Conservation (phyloP, 768 basidiomycete genomes). For the Xerocomus potaroensis region DNA sequence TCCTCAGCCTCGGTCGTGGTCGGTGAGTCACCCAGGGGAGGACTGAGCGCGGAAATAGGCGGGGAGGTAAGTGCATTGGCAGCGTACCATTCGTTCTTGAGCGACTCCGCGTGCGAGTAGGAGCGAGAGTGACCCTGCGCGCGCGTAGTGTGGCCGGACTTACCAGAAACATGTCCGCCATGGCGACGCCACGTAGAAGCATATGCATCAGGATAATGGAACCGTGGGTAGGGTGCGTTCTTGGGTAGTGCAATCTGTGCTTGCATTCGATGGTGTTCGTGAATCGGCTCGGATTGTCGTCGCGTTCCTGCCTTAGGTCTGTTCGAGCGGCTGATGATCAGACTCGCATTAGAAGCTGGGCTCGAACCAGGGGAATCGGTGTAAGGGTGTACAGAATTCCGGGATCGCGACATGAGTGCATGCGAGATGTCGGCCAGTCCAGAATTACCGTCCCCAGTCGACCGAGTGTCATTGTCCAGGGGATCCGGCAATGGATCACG, state of each 20-base stretch:
- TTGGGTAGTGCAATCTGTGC: background rate
- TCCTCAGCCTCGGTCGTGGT: slow-evolving; percentile 5
- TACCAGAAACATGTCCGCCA: slow-evolving; percentile 16
- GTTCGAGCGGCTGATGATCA: background rate
- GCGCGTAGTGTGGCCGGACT: background rate
- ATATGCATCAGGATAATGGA: slow-evolving; percentile 10
- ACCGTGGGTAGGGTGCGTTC: slow-evolving; percentile 1
- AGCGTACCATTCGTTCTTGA: slow-evolving; percentile 11
- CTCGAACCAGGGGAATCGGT: slow-evolving; percentile 3
- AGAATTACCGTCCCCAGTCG: slow-evolving; percentile 2
- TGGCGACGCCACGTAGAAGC: slow-evolving; percentile 17
- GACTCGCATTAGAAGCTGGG: slow-evolving; percentile 3
- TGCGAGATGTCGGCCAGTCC: slow-evolving; percentile 9
- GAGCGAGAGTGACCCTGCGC: slow-evolving; percentile 2
- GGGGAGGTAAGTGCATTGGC: slow-evolving; percentile 11
- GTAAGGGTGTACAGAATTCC: slow-evolving; percentile 13
- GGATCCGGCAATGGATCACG: background rate
- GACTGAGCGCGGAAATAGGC: slow-evolving; percentile 16
- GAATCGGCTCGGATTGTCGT: background rate
- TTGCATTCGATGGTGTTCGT: background rate
- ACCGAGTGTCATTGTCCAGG: background rate
- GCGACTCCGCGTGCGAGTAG: slow-evolving; percentile 4
- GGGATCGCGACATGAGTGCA: slow-evolving; percentile 21
- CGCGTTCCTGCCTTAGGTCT: background rate
- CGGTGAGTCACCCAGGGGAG: slow-evolving; percentile 9